A percentile compares a stretch with the other conserved stretches of the same genome.
Conservation (phyloP, 768 basidiomycete species). For the Rhodotorula babjevae region DNA sequence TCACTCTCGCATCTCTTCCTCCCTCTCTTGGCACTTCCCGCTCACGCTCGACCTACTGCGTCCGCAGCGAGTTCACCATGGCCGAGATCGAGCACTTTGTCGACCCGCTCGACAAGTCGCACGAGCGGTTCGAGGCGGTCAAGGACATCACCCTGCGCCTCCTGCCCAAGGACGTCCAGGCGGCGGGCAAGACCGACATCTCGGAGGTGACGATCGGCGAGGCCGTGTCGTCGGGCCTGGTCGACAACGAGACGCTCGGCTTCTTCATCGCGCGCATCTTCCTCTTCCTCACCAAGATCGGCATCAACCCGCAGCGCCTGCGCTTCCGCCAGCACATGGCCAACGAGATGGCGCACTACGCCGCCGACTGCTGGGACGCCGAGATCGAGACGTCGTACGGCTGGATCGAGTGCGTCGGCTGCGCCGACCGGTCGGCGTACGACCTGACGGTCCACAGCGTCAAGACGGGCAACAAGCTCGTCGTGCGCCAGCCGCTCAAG, state of each 20-base stretch:
- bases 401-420: conserved; percentile 99
- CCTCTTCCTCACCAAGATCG: conserved; percentile 83
- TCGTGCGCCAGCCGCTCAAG: conserved; percentile 79
- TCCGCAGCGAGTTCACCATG: conserved; percentile 82
- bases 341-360: conserved; percentile 99
- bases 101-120: conserved; percentile 85
- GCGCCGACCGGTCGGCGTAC: conserved; percentile 96
- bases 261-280: conserved; percentile 93
- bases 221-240: conserved; percentile 74
- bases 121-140: conserved; percentile 75
- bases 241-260: conserved; percentile 95
- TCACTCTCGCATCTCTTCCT: no score
- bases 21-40: no score
- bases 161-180: conserved; percentile 78
- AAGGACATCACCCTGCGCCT: conserved; percentile 68
- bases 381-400: conserved; percentile 88
- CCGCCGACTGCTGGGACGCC: conserved; percentile 98
- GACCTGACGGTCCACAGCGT: conserved; percentile 84
- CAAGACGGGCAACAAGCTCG: conserved; percentile 74
- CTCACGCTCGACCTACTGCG: background rate
- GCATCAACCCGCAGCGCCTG: conserved; percentile 73
- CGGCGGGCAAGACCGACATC: conserved; percentile 63
- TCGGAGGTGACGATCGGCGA: conserved; percentile 73
- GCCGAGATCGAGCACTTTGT: conserved; percentile 99
- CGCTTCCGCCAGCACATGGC: conserved; percentile 97